These are phyloP conservation scores for Guyanaporus albipodus DNA, from an alignment of 768 basidiomycete genomes.

Conservation along the genomic window DNA sequence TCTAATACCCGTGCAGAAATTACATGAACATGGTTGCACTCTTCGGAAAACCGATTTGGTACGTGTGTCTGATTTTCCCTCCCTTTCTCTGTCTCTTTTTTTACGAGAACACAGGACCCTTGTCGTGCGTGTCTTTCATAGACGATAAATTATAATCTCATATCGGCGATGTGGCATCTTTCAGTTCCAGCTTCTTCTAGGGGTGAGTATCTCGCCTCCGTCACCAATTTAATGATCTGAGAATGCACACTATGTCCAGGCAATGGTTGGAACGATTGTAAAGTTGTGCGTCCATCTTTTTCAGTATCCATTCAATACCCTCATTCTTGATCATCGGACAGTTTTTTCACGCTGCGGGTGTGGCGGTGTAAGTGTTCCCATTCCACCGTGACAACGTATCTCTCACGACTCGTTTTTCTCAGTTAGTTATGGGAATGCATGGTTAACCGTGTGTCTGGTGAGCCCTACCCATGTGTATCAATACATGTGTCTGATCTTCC, in stretches of 20 bases:
- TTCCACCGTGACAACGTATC: neutral
- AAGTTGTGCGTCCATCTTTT: slow-evolving; percentile 41
- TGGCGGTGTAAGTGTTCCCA: slow-evolving; percentile 51
- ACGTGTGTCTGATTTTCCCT: slow-evolving; percentile 7
- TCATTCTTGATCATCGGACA: slow-evolving; percentile 17
- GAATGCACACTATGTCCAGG: slow-evolving; percentile 29
- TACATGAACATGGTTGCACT: slow-evolving; percentile 37
- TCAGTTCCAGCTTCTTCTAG: slow-evolving; percentile 44
- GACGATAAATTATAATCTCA: slow-evolving; percentile 4
- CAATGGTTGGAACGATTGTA: slow-evolving; percentile 52
- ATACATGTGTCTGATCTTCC: neutral
- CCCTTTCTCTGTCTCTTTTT: neutral
- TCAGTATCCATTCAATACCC: neutral
- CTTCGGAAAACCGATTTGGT: slow-evolving; percentile 44
- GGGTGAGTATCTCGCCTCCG: slow-evolving; percentile 25
- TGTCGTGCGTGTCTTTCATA: slow-evolving; percentile 35
- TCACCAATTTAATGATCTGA: slow-evolving; percentile 1
- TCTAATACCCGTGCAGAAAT: slow-evolving; percentile 32
- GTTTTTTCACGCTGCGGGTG: slow-evolving; percentile 56
- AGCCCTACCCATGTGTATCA: slow-evolving; percentile 11
- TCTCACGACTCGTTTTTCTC: neutral
- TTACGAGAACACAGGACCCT: slow-evolving; percentile 42
- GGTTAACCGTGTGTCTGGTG: slow-evolving; percentile 45
- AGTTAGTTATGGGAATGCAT: slow-evolving; percentile 55
- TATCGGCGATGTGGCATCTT: neutral